Percentiles rank a stretch among this genome's conserved stretches.
These are phyloP conservation scores for Candida quercuum DNA, from an alignment of 805 yeast species.

Conservation along the genomic window DNA sequence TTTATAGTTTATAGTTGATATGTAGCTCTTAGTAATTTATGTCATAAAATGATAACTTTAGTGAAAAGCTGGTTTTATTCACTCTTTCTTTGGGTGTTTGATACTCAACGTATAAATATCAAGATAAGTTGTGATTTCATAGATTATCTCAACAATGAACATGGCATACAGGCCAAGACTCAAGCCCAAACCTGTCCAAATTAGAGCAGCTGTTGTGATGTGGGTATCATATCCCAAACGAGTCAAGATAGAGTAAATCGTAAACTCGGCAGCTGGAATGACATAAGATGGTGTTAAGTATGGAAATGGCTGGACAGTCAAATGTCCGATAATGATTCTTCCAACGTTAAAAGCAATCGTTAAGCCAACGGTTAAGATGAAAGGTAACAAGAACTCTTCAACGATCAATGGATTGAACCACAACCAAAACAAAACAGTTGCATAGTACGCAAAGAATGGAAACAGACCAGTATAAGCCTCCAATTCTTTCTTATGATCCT, in stretches of 20 bases:
- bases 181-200: slow-evolving; percentile 64
- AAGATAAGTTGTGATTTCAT: slow-evolving; percentile 71
- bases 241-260: slow-evolving; percentile 21
- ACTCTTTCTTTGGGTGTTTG: slow-evolving; percentile 61
- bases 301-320: slow-evolving; percentile 78
- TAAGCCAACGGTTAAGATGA: slow-evolving; percentile 65
- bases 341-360: slow-evolving; percentile 86
- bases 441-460: slow-evolving; percentile 50
- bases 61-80: too few relatives aligned
- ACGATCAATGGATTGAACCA: slow-evolving; percentile 45
- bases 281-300: slow-evolving; percentile 62
- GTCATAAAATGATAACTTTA: too few relatives aligned
- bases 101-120: slow-evolving; percentile 84
- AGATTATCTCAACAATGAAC: slow-evolving; percentile 73
- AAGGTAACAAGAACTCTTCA: slow-evolving; percentile 40
- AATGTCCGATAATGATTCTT: slow-evolving; percentile 80
- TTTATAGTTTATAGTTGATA: neutral
- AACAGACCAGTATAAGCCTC: slow-evolving; percentile 48
- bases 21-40: neutral
- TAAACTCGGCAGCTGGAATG: slow-evolving; percentile 51
- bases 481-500: slow-evolving; percentile 20
- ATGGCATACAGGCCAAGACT: slow-evolving; percentile 63
- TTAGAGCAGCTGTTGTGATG: slow-evolving; percentile 42
- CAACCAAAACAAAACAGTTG: slow-evolving; percentile 31
- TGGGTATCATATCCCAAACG: slow-evolving; percentile 29